These are phyloP conservation scores for Kuraishia borneana DNA, from an alignment of 805 yeast genomes.

Conservation along the genomic window DNA sequence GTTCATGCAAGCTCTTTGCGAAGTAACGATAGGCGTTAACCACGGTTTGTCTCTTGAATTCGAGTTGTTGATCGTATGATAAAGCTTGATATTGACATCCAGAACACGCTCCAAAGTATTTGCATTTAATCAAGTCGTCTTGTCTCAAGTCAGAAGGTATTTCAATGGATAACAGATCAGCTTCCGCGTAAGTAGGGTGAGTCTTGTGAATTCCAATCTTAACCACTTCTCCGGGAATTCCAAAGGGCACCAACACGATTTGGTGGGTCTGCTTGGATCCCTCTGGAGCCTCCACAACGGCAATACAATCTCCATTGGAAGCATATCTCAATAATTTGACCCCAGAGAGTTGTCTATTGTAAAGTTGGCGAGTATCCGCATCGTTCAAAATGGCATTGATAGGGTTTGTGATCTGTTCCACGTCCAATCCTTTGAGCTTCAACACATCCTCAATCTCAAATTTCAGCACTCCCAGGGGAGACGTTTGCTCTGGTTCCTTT, in stretches of 20 bases:
- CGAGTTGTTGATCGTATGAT: slow-evolving; percentile 61
- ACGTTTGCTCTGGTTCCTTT: slow-evolving; percentile 60
- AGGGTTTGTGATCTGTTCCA: slow-evolving; percentile 49
- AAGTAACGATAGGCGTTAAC: slow-evolving; percentile 72
- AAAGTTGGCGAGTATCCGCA: slow-evolving; percentile 28
- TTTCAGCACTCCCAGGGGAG: slow-evolving; percentile 71
- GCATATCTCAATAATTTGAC: slow-evolving; percentile 49
- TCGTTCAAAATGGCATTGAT: slow-evolving; percentile 56
- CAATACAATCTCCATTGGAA: slow-evolving; percentile 86
- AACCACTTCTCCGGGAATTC: slow-evolving; percentile 77
- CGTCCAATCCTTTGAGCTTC: slow-evolving; percentile 25
- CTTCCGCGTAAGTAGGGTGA: slow-evolving; percentile 61
- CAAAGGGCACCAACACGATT: slow-evolving; percentile 75
- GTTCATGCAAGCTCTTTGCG: slow-evolving; percentile 41
- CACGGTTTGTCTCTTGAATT: slow-evolving; percentile 63
- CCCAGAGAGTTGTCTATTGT: slow-evolving; percentile 47
- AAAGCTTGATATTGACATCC: slow-evolving; percentile 91
- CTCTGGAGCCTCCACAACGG: slow-evolving; percentile 48
- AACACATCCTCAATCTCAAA: slow-evolving; percentile 59
- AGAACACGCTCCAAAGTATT: slow-evolving; percentile 85
- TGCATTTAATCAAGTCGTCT: slow-evolving; percentile 55
- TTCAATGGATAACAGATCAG: slow-evolving; percentile 46
- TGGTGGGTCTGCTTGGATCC: slow-evolving; percentile 25
- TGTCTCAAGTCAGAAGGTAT: slow-evolving; percentile 31
- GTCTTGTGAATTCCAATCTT: slow-evolving; percentile 65